Conservation (phyloP, 495 filamentous ascomycete genomes). For the Platismatia glauca region DNA sequence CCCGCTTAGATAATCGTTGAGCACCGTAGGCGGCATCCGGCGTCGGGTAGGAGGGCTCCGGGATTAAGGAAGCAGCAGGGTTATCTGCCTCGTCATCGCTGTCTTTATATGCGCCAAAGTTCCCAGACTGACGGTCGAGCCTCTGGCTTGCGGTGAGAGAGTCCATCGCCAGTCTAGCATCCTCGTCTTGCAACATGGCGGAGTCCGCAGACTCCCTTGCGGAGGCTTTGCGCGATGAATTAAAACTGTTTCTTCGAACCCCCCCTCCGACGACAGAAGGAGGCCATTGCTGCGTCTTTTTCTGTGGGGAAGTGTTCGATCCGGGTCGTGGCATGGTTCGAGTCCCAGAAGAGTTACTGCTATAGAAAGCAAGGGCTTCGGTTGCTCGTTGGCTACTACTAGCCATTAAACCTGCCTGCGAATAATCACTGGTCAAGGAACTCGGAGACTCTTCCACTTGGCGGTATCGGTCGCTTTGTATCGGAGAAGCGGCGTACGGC, state of each 20-base stretch:
- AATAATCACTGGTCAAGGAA: slow-evolving; percentile 61
- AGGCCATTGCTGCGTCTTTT: slow-evolving; percentile 13
- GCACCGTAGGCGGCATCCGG: slow-evolving; percentile 6
- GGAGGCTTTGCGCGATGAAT: slow-evolving; percentile 38
- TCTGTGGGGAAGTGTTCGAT: slow-evolving; percentile 7
- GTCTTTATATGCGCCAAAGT: slow-evolving; percentile 12
- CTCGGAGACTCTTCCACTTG: slow-evolving; percentile 51
- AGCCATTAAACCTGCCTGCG: slow-evolving; percentile 51
- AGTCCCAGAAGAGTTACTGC: slow-evolving; percentile 29
- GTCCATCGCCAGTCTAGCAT: slow-evolving; percentile 56
- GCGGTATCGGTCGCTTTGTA: slow-evolving; percentile 48
- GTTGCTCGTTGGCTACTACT: slow-evolving; percentile 26
- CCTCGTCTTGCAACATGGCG: slow-evolving; percentile 51
- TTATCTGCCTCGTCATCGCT: slow-evolving; percentile 20
- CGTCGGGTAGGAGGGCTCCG: slow-evolving; percentile 8
- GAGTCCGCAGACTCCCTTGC: slow-evolving; percentile 39
- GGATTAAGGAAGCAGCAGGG: slow-evolving; percentile 12
- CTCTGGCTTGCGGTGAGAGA: slow-evolving; percentile 43
- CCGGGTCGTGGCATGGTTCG: slow-evolving; percentile 18
- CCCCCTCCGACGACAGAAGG: slow-evolving; percentile 31
- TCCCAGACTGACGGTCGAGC: slow-evolving; percentile 17
- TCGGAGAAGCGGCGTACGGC: slow-evolving; percentile 38
- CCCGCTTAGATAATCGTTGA: not conserved
- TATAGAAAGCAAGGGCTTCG: slow-evolving; percentile 24
- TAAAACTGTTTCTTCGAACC: slow-evolving; percentile 40